These are phyloP conservation scores for Lactifluus echinatus DNA, from an alignment of 768 basidiomycete species.

Conservation along the genomic window DNA sequence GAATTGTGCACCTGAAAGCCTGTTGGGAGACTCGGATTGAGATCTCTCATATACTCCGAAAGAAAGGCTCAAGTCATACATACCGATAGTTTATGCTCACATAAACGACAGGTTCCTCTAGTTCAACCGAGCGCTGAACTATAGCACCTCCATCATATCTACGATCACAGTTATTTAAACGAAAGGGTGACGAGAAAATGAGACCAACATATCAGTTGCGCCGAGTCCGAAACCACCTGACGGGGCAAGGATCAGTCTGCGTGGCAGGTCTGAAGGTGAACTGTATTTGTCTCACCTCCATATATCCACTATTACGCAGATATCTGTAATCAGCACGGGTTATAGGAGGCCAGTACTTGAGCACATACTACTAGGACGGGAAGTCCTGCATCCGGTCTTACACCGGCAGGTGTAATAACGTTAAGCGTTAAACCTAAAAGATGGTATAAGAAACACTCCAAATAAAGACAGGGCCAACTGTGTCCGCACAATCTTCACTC, in stretches of 20 bases:
- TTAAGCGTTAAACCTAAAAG: conserved; percentile 22
- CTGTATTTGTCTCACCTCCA: conserved; percentile 12
- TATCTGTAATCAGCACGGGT: neutral
- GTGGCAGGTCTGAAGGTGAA: neutral
- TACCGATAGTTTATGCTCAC: conserved; percentile 25
- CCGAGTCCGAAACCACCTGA: neutral
- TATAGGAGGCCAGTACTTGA: neutral
- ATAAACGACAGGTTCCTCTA: conserved; percentile 22
- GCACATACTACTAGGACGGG: conserved; percentile 23
- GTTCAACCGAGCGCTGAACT: conserved; percentile 21
- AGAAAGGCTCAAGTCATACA: neutral
- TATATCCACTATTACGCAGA: conserved; percentile 20
- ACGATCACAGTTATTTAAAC: neutral
- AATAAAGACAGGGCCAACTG: neutral
- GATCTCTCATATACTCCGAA: no score
- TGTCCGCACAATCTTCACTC: conserved; percentile 20
- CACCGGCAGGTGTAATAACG: conserved; percentile 16
- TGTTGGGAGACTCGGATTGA: neutral
- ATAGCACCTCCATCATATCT: conserved; percentile 6
- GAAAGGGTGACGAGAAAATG: no score
- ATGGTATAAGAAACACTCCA: neutral
- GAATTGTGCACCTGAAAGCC: conserved; percentile 8
- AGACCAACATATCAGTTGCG: neutral
- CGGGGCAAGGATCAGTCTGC: neutral
- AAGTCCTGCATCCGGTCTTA: conserved; percentile 5